Conservation (phyloP, 345 rosid species). For the Linum tenue region DNA sequence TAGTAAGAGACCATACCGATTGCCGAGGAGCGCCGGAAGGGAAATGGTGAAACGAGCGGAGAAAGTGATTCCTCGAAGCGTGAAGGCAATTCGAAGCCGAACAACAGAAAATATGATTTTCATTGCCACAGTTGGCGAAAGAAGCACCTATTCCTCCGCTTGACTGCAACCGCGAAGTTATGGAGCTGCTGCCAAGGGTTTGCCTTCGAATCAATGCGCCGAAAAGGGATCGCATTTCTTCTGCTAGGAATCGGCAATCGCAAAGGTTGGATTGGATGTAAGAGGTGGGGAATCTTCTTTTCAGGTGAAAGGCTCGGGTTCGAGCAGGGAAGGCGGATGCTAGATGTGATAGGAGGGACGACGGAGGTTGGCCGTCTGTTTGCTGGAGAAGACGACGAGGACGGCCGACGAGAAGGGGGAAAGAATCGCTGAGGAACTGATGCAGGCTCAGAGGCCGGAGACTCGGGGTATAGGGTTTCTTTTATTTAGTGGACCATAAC, state of each 20-base stretch:
- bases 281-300: no score
- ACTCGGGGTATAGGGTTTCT: no score
- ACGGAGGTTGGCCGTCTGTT: no score
- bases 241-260: background rate
- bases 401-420: no score
- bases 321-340: no score
- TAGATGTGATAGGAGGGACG: no score
- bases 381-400: no score
- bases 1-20: background rate
- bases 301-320: no score
- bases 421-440: no score
- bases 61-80: constrained; percentile 6
- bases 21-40: constrained; percentile 10
- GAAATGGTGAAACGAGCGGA: constrained; percentile 13
- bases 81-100: constrained; percentile 6
- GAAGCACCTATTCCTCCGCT: background rate
- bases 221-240: constrained; percentile 31
- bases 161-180: constrained; percentile 8
- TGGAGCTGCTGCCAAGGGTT: constrained; percentile 7
- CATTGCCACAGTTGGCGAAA: background rate
- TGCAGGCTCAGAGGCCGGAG: no score
- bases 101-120: background rate
- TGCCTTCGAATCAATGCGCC: constrained; percentile 24
- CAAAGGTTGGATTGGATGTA: background rate
- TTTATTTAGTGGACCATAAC: no score